Base-by-base conservation (phyloP, 768 basidiomycete species). In the Tricholoma terreum region DNA sequence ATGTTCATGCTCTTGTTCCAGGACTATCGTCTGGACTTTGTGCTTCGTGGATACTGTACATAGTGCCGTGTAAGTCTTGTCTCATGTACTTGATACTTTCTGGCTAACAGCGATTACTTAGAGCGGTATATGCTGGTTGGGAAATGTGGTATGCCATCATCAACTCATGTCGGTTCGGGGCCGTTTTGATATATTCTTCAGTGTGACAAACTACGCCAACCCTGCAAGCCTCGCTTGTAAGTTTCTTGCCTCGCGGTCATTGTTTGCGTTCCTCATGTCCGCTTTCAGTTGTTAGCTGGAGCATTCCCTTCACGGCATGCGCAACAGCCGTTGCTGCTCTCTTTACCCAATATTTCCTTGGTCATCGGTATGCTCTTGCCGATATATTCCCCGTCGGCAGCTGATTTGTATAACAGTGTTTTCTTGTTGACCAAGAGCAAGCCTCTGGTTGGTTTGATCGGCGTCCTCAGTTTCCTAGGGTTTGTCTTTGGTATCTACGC, bases 291-390 rank as follows among this genome's bases (percentile, higher is more conserved):
- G 73, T 75, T 50, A 67, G 67, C n/a, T 83, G 82, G 80, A 77
- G 77, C 3, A 78, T 80, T 45, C 76, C 77, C 2, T 80, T 83
- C 55, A 83, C 80, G 0, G 77, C 81, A 4, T 66, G 75, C 19
- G 78, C 75, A 5, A 80, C 75, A 6, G 69, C 79, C 1, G 63
- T 80, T 6, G 75, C 79, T 15, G 81, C 80, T 0, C 63, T 82
- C 31, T 69, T 81, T n/a, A 80, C 81, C 0, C 82, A 84, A 59
- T 53, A 68, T 34, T 83, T 80, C 67, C 69, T 83, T 24, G 75
- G 71, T 1, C 70, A 77, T 60, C 77, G 81, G 80, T 75, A 52
- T 22, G 74, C 57, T n/a, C 17, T 55, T 46, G 53, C 19, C 7
- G 50, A 12, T n/a, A 2, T 34, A 27, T 45, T 8, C 30, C 33